Conservation (phyloP, 176 grass and related monocot species). For the Eragrostis nindensis region DNA sequence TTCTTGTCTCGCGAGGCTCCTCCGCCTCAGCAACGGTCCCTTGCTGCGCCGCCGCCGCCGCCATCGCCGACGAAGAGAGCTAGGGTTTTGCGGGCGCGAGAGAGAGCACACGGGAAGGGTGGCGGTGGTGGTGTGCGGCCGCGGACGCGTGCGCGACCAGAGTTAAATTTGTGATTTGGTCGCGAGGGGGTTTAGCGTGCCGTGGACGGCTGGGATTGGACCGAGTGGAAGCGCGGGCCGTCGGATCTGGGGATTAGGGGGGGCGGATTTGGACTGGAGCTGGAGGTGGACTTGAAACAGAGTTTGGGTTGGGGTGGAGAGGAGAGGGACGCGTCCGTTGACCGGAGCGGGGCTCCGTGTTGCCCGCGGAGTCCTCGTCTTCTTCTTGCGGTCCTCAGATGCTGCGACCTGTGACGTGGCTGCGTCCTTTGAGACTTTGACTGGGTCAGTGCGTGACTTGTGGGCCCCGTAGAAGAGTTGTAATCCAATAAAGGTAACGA, state of each 20-base stretch:
- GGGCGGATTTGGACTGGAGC: background rate
- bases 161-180: constrained; percentile 36
- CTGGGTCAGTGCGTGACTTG: background rate
- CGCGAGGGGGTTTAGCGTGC: constrained; percentile 36
- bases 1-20: constrained; percentile 47
- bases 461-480: too few species aligned
- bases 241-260: constrained; percentile 24
- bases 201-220: constrained; percentile 21
- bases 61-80: constrained; percentile 40
- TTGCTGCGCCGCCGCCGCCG: background rate
- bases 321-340: constrained; percentile 48
- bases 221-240: rapidly evolving
- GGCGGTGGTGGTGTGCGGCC: constrained; percentile 26
- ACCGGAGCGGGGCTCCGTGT: background rate
- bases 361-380: constrained; percentile 7
- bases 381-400: background rate
- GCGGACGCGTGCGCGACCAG: constrained; percentile 39
- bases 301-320: background rate
- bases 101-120: background rate
- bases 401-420: background rate
- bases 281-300: background rate
- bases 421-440: background rate
- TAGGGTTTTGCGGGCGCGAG: constrained; percentile 46
- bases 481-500: too few species aligned
- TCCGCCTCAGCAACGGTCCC: background rate